Evolutionary conservation across 805 yeast species (phyloP).

Genomic region (Cephaloascus fragrans): DNA sequence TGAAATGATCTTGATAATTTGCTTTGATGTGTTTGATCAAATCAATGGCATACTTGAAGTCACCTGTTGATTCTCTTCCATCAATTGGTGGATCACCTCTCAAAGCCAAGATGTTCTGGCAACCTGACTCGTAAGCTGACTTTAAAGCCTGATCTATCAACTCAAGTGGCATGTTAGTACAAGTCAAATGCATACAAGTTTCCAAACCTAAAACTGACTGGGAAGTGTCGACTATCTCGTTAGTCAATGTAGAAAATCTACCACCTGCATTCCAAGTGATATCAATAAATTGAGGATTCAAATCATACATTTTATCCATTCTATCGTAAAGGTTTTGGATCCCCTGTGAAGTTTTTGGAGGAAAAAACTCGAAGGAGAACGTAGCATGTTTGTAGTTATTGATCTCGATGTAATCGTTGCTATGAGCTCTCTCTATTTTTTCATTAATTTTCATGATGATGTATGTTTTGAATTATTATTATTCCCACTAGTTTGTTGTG

Average conservation of each 20-base stretch:
- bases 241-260: conserved; percentile 68
- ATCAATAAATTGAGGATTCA: conserved; percentile 86
- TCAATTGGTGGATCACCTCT: conserved; percentile 92
- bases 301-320: conserved; percentile 94
- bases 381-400: conserved; percentile 33
- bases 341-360: conserved; percentile 95
- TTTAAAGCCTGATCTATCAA: conserved; percentile 78
- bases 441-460: conserved; percentile 33
- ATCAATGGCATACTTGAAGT: conserved; percentile 83
- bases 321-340: conserved; percentile 92
- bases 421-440: conserved; percentile 30
- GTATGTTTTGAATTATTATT: neutral
- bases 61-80: conserved; percentile 69
- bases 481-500: no score
- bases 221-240: conserved; percentile 86
- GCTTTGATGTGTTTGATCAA: conserved; percentile 65
- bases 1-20: conserved; percentile 80
- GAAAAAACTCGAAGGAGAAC: conserved; percentile 93
- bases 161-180: conserved; percentile 84
- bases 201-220: conserved; percentile 87
- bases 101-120: conserved; percentile 89
- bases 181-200: conserved; percentile 96
- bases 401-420: conserved; percentile 5
- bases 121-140: conserved; percentile 83
- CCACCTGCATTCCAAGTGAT: conserved; percentile 99